Evolutionary conservation across 2,329 filamentous ascomycete genomes (phyloP), one percentile per base, ranked within the genome.

Genomic region (Tothia fuscella): DNA sequence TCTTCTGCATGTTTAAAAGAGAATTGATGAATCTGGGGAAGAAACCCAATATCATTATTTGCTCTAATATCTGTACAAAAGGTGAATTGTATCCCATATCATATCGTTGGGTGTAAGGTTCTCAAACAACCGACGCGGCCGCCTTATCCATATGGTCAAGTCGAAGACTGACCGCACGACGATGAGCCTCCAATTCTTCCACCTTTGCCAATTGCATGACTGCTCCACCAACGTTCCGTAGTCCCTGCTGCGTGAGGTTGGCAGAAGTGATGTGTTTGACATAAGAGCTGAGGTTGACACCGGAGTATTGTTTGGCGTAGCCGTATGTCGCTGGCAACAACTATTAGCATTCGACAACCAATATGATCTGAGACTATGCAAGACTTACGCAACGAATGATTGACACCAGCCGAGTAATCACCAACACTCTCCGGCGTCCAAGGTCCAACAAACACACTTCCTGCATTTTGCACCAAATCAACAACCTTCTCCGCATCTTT

Each of bases 351-450:
- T 4, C 16, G 42, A 1, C 20, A 20, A 32, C 21, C 26, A 35
- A 25, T 19, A 13, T 3, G 25, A 30, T 28, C 1, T 30, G 16
- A 16, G 19, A 47, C 9, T 26, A 19, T 24, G 34, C 33, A 17
- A 33, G 42, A 80, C 85, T 76, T 80, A 93, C 87, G 91, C 50
- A 98, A 68, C 45, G 85, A 93, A 68, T 98, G 91, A 62, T 98
- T 98, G 31, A 98, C 91, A 55, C 91, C 91, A 41, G 91, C 91
- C 48, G 87, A 94, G 66, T 98, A 98, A 60, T 98, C 91, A 34
- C 91, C 91, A 3, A 98, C 91, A 59, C 85, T 93, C 65, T 98
- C 91, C 5, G 91, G 91, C 0, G 91, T 96, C 91, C 91, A 98
- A 49, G 82, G 72, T 7, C 91, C 91, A 49, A 96, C 80, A 58